Conservation (phyloP, 257 asterid species). For the Vinca minor region DNA sequence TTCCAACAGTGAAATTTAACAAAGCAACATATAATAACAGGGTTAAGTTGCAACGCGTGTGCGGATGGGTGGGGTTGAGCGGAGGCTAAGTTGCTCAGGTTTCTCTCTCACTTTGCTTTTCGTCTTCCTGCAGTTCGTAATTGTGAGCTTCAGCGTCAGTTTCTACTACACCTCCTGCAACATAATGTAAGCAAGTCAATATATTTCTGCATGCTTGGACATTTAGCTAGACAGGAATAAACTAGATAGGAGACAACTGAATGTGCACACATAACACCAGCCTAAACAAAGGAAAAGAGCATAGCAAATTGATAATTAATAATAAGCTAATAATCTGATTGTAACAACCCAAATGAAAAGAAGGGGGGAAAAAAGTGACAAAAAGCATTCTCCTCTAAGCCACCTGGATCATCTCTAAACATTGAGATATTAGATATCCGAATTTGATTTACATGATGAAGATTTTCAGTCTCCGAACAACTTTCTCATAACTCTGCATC, state of each 20-base stretch:
- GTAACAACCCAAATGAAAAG: background rate
- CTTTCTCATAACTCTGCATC: background rate
- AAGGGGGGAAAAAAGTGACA: background rate
- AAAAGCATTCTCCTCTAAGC: background rate
- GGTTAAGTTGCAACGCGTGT: background rate
- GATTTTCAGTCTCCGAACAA: background rate
- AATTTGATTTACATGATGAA: background rate
- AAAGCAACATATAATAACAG: background rate
- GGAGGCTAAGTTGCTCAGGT: background rate
- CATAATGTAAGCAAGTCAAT: background rate
- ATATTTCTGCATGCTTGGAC: background rate
- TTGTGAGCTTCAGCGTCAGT: background rate
- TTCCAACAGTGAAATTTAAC: background rate
- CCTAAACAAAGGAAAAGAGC: background rate
- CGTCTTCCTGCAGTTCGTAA: background rate
- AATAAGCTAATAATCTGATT: background rate
- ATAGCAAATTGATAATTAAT: background rate
- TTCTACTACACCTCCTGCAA: background rate
- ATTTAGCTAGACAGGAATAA: background rate
- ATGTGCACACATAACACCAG: background rate
- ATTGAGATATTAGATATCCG: background rate
- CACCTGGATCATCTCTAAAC: background rate
- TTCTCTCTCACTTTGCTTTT: background rate
- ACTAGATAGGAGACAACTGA: background rate
- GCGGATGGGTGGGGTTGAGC: too few species aligned